phyloP scores from a whole-genome alignment of 257 asterid species.

The Penstemon eatonii region DNA sequence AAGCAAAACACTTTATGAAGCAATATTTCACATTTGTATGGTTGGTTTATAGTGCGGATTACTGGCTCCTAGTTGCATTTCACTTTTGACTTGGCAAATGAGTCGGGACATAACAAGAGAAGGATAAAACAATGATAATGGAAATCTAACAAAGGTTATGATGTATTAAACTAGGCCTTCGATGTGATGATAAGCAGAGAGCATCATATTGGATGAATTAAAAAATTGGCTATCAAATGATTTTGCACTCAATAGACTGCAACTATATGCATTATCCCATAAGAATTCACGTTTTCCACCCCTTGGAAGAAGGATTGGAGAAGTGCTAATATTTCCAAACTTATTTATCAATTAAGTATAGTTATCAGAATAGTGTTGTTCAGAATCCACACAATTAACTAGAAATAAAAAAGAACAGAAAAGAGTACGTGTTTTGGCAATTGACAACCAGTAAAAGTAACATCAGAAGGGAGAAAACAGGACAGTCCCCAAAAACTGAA shows the following conservation, averaged over 20 bases:
- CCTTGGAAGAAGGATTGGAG: background rate
- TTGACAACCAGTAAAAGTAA: background rate
- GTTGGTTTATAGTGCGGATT: background rate
- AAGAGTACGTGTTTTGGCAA: constrained; percentile 2
- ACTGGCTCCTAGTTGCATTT: too few species aligned
- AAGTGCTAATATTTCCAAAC: background rate
- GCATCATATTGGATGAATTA: too few species aligned
- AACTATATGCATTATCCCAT: background rate
- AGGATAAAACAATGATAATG: too few species aligned
- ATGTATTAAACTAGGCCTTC: too few species aligned
- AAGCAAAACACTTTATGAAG: background rate
- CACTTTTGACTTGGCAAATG: too few species aligned
- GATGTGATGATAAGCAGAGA: too few species aligned
- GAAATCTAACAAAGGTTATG: too few species aligned
- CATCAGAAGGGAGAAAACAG: background rate
- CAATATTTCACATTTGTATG: background rate
- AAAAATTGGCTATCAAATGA: too few species aligned
- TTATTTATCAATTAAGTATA: background rate
- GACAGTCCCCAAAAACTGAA: constrained; percentile 5
- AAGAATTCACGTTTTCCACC: background rate
- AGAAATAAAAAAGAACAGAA: background rate
- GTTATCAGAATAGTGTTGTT: background rate
- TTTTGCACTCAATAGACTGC: background rate
- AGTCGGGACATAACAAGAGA: too few species aligned
- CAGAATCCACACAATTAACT: background rate